Evolutionary conservation across 176 grass and related monocot genomes (phyloP).

Genomic region (Coix lacrymajobi): DNA sequence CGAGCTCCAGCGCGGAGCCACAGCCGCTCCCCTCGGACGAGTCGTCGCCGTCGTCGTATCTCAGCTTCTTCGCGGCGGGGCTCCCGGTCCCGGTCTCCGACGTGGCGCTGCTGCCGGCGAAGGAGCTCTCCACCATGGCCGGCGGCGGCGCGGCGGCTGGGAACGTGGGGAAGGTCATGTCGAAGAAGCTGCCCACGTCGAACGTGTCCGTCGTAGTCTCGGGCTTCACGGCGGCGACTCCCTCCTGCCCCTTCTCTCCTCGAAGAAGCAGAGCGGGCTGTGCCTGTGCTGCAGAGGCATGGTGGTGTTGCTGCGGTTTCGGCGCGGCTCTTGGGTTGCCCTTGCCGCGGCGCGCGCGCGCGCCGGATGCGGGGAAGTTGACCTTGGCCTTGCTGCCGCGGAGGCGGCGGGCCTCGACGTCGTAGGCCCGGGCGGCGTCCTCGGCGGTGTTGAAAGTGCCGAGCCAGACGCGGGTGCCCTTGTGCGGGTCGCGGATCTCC

Average conservation of each 20-base stretch:
- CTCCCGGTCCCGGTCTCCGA: neutral
- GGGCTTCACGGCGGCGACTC: neutral
- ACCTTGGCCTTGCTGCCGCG: constrained; percentile 81
- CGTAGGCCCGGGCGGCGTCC: constrained; percentile 66
- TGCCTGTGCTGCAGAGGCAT: neutral
- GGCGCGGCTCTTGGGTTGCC: neutral
- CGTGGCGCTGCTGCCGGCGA: neutral
- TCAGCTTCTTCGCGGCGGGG: neutral
- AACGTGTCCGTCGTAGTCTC: neutral
- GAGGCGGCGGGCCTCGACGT: constrained; percentile 57
- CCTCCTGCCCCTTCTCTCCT: neutral
- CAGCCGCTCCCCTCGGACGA: neutral
- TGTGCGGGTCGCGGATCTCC: constrained; percentile 84
- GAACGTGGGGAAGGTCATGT: neutral
- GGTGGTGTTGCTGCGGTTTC: neutral
- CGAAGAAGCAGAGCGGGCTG: neutral
- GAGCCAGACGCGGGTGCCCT: constrained; percentile 82
- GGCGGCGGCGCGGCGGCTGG: neutral
- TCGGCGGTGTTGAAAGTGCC: constrained; percentile 78
- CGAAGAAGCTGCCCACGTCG: neutral
- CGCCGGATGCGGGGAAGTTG: constrained; percentile 46
- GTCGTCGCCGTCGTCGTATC: neutral
- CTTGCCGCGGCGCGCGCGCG: neutral
- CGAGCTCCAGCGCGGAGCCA: neutral
- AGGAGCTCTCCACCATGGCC: constrained; percentile 3